phyloP scores from a whole-genome alignment of 192 early-diverging fungal genomes.

The Geranomyces variabilis region DNA sequence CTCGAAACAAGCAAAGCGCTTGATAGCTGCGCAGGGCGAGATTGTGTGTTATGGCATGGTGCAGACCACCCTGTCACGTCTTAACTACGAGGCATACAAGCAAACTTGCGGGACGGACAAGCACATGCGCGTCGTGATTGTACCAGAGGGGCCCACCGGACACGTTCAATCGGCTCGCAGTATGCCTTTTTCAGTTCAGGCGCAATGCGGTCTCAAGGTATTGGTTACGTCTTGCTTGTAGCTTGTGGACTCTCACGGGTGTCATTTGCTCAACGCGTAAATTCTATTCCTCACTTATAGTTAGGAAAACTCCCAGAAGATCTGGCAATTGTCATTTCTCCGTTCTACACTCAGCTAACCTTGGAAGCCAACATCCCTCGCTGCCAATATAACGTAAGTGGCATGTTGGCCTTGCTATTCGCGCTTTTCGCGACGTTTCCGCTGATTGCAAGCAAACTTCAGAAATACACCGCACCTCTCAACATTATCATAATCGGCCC shows the following conservation, averaged over 20 bases:
- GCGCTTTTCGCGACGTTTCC: not conserved
- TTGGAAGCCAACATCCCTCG: constrained; percentile 31
- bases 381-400: constrained; percentile 32
- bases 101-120: constrained; percentile 22
- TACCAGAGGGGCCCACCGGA: constrained; percentile 4
- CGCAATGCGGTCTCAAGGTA: not conserved
- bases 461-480: constrained; percentile 32
- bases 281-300: not conserved
- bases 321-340: constrained; percentile 20
- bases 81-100: constrained; percentile 24
- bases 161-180: not conserved
- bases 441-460: not conserved
- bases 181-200: not conserved
- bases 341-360: constrained; percentile 6
- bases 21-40: not conserved
- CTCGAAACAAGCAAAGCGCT: not conserved
- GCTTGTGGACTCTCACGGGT: not conserved
- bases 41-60: constrained; percentile 39
- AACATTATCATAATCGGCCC: constrained; percentile 34
- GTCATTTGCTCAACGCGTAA: not conserved
- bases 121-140: constrained; percentile 20
- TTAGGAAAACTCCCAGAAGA: constrained; percentile 33
- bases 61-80: constrained; percentile 2
- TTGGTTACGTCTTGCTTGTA: not conserved
- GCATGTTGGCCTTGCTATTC: not conserved